These are phyloP conservation scores for Gymnopus androsaceus DNA, from an alignment of 1,284 basidiomycete genomes.

Conservation along the genomic window DNA sequence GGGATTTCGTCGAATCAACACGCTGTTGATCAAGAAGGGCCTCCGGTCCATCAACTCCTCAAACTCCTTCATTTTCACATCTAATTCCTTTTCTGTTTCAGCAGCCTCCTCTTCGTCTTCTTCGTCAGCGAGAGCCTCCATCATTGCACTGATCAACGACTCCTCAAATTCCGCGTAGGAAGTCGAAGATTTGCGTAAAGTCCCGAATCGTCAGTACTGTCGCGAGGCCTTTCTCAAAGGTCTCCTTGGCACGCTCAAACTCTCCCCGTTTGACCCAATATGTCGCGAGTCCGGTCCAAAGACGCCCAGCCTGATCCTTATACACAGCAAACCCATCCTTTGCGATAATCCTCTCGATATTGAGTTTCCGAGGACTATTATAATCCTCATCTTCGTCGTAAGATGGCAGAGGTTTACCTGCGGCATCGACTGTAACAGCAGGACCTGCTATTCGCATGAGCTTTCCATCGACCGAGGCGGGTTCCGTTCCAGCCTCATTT, in stretches of 20 bases:
- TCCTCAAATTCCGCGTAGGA: conserved; percentile 95
- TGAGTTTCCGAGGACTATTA: conserved; percentile 69
- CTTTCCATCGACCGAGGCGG: conserved; percentile 58
- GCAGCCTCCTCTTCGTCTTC: conserved; percentile 66
- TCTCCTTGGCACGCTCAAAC: conserved; percentile 85
- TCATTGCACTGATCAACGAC: conserved; percentile 87
- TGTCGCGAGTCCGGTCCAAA: conserved; percentile 96
- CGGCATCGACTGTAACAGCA: conserved; percentile 53
- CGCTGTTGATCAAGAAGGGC: conserved; percentile 97
- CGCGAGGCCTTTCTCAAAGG: conserved; percentile 87
- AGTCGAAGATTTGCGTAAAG: conserved; percentile 98
- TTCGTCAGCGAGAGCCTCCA: conserved; percentile 84
- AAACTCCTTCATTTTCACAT: conserved; percentile 89
- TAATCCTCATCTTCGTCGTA: conserved; percentile 87
- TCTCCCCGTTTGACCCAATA: conserved; percentile 99
- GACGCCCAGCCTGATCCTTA: conserved; percentile 93
- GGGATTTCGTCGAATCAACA: conserved; percentile 90
- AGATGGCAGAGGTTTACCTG: conserved; percentile 48
- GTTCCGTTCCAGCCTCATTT: conserved; percentile 37
- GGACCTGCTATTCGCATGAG: conserved; percentile 79
- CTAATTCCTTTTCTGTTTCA: conserved; percentile 86
- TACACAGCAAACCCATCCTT: conserved; percentile 87
- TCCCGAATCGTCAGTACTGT: conserved; percentile 92
- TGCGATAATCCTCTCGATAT: conserved; percentile 85
- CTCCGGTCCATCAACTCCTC: conserved; percentile 94